Evolutionary conservation across 176 grass and related monocot species (phyloP), one percentile per base, ranked within the genome.

Genomic region (Guadua angustifolia): DNA sequence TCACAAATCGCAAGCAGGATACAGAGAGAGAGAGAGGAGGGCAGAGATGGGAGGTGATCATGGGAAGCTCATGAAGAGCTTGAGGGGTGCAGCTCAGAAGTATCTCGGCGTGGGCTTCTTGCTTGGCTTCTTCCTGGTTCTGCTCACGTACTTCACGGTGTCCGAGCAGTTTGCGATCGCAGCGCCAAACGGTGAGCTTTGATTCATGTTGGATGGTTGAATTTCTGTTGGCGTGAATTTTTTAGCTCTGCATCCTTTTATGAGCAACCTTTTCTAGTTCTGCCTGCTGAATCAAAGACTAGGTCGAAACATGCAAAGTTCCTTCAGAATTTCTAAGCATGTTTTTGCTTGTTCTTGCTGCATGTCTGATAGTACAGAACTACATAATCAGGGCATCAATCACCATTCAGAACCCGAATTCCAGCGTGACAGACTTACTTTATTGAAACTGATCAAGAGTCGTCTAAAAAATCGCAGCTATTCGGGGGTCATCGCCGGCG

Each of bases 61-160:
- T 18, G 75, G 65, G 71, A 94, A 94, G 90, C 79, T 84, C 25
- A 74, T 92, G 52, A 94, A 85, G 85, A 85, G 6, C 87, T 58
- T 94, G 77, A 89, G 77, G 13, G 83, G 86, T 7, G 71, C 85
- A 7, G 85, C 82, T 22, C 87, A 94, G 29, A 94, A 90, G 76
- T 85, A 92, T 55, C 40, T 92, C 66, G 88, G 94, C 58, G 70
- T 85, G 0, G 88, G 78, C 0, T 95, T 95, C 77, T 22, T 96
- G 67, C 86, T 96, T 12, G 94, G 94, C 24, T 96, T 92, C 90
- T 96, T 93, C 89, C 80, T 93, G 35, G 91, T 96, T 9, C 82
- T 93, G 16, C 85, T 93, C 60, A 87, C 91, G 0, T 96, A 96
- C 87, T 93, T 93, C 91, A 84, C 94, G 14, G 36, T 87, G 55